Evolutionary conservation across 345 rosid genomes (phyloP), one percentile per base, ranked within the genome.

Genomic region (Euclidium syriacum): DNA sequence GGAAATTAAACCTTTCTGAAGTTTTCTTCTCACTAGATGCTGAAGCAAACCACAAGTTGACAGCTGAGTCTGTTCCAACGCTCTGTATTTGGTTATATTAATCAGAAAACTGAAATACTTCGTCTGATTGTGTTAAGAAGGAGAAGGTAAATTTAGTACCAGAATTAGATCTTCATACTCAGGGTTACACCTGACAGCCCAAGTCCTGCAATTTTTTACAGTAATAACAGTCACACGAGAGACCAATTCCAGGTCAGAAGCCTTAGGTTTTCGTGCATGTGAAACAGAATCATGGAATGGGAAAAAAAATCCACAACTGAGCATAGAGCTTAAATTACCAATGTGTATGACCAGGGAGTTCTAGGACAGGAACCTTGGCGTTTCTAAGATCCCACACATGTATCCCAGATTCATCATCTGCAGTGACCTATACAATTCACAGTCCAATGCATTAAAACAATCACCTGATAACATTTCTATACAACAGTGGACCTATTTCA

Each of bases 41-140:
- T 20, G 90, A 67, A 67, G 86, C 81, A 64, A 74, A 67, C 96
- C 98, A 88, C 82, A 92, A 79, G 73, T 86, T 89, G 48, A 92
- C 98, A 14, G 79, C 77, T 4, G 95, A 92, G 74, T 88, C 96
- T 18, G 96, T 89, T 29, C 96, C 98, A 65, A 85, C 81, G 71
- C 95, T 86, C 96, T 83, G 91, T 78, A 68, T 60, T 55, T 69
- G 53, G 43, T 25, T 27, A 19, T 25, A 19, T 14, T 14, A 5
- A 61, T 61, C 62, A 69, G 40, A 51, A 36, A 30, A 20, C 50
- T 7, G 7, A 12, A 17, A 20, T 27, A 30, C 40, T 42, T 72
- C 1, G 0, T 22, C 11, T 1, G 7, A 23, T 23, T 33, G 16
- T 3, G 2, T 4, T 41, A 41, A 41, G 26, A 46, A 50, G 46